Evolutionary conservation across 768 basidiomycete species (phyloP).

Genomic region (Phylloporus scabripes): DNA sequence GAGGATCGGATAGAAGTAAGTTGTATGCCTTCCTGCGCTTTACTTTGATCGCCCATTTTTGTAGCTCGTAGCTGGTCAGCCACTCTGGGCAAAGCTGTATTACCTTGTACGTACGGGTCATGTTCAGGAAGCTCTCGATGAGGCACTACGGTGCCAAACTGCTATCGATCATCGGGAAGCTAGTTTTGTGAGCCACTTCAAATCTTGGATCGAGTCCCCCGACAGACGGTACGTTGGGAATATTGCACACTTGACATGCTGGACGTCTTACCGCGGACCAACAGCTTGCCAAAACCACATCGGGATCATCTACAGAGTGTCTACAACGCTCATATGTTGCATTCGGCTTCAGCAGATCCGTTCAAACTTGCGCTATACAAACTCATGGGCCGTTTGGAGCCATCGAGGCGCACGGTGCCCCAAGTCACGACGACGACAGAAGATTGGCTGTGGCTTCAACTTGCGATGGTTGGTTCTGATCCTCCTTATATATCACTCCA

Average conservation of each 20-base stretch:
- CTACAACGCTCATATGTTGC: conserved; percentile 86
- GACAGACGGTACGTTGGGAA: conserved; percentile 58
- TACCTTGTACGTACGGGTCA: conserved; percentile 88
- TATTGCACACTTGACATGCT: not conserved
- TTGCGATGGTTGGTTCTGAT: conserved; percentile 57
- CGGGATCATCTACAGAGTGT: conserved; percentile 76
- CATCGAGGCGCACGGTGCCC: conserved; percentile 68
- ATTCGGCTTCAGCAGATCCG: conserved; percentile 82
- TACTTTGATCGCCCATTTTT: conserved; percentile 4
- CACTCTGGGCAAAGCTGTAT: conserved; percentile 92
- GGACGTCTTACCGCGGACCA: conserved; percentile 2
- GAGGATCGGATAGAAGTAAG: conserved; percentile 81
- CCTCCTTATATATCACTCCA: not conserved
- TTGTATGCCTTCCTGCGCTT: not conserved
- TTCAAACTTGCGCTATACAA: conserved; percentile 97
- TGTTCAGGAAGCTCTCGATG: conserved; percentile 69
- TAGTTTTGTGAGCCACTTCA: conserved; percentile 78
- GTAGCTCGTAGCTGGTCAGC: conserved; percentile 79
- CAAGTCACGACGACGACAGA: conserved; percentile 89
- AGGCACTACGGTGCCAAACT: conserved; percentile 64
- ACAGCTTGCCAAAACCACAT: conserved; percentile 63
- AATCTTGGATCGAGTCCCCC: conserved; percentile 74
- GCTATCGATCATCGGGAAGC: conserved; percentile 74
- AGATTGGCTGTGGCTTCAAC: conserved; percentile 98
- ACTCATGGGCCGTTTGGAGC: conserved; percentile 88